Conservation (phyloP, 495 filamentous ascomycete species). For the Aspergillus sclerotiicarbonarius region DNA sequence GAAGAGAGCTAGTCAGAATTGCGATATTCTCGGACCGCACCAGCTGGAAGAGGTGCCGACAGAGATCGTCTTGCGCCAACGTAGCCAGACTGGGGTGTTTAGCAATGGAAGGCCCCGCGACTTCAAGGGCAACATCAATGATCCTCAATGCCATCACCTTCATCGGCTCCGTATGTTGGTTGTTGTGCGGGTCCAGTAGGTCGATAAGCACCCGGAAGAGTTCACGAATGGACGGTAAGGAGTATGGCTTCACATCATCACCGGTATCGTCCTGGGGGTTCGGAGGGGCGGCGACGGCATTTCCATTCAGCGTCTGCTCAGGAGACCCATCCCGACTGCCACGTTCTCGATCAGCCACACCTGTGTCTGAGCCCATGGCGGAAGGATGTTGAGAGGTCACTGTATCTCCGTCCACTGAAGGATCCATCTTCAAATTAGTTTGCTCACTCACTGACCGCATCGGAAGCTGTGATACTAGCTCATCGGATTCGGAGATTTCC, state of each 20-base stretch:
- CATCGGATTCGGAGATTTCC: constrained; percentile 67
- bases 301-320: constrained; percentile 40
- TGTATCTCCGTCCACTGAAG: constrained; percentile 72
- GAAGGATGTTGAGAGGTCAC: constrained; percentile 49
- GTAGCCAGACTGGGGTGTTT: constrained; percentile 86
- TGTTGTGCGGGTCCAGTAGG: constrained; percentile 88
- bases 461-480: constrained; percentile 52
- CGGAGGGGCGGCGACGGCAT: constrained; percentile 46
- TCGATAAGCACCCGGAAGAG: constrained; percentile 94
- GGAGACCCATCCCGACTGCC: constrained; percentile 33
- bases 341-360: constrained; percentile 32
- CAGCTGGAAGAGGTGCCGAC: constrained; percentile 92
- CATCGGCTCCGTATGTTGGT: constrained; percentile 89
- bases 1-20: constrained; percentile 85
- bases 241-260: constrained; percentile 77
- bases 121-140: constrained; percentile 95
- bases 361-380: constrained; percentile 43
- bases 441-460: constrained; percentile 51
- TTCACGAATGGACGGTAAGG: constrained; percentile 88
- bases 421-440: constrained; percentile 76
- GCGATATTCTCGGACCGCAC: constrained; percentile 94
- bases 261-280: constrained; percentile 35
- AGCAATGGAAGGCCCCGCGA: constrained; percentile 92
- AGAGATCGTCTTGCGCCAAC: constrained; percentile 90
- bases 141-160: constrained; percentile 95